Evolutionary conservation across 1,139 yeast genomes (phyloP), one percentile per base, ranked within the genome.

Genomic region (Sugiyamaella paludigena): DNA sequence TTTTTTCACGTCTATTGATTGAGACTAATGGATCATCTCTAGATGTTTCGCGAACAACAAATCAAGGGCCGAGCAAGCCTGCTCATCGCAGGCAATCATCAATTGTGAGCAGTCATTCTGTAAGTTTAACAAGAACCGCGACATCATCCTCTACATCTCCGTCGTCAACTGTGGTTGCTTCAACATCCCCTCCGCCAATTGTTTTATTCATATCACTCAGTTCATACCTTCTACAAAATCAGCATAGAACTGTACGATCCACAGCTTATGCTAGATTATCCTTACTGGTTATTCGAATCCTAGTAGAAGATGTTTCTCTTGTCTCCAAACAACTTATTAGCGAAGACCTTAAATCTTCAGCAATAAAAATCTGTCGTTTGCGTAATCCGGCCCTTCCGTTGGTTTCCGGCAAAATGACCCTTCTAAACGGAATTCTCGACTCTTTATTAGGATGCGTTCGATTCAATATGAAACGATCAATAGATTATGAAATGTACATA

Each of bases 351-450:
- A 40, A 51, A 27, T 52, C 61, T n/a, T 48, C 50, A 2, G 40
- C 44, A 3, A 53, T 61, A 10, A 43, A 51, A 26, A 53, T 68
- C 4, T 58, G 66, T 40, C 60, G 63, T 30, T 58, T 59, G 37
- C 56, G 63, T 7, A 49, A 57, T 11, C 66, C 71, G 1, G 54
- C 59, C 13, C 56, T 69, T 35, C 65, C 66, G 11, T 40, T 50
- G 9, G 59, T 58, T 11, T 39, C 38, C 26, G 56, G 57, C 26
- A 50, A 58, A 10, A 58, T 68, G 11, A 49, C 58, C 7, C 57
- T 67, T 1, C 45, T 69, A 19, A 68, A 63, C 36, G 73, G 68
- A 4, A 49, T 68, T 11, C 48, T 71, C 30, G 75, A 71, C 45
- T 52, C 62, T 1, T 50, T 69, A 12, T 65, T 63, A 38, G 56